phyloP scores from a whole-genome alignment of 1,284 basidiomycete genomes.

The Athelia psychrophila region DNA sequence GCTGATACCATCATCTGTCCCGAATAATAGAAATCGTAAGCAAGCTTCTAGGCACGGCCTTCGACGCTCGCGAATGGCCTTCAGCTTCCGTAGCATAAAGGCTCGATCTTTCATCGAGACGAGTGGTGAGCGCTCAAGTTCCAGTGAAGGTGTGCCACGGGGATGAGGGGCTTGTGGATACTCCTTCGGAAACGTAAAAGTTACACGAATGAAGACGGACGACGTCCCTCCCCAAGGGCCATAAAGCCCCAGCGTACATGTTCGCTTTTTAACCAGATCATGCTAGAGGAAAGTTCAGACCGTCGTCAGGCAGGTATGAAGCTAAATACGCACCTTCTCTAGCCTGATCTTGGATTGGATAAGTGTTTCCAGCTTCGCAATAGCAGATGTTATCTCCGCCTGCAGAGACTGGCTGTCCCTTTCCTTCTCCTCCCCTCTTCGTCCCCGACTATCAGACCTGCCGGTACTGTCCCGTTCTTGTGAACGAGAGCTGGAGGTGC shows the following conservation, averaged over 20 bases:
- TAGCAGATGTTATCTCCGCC: slow-evolving; percentile 81
- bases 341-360: slow-evolving; percentile 74
- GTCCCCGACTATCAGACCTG: slow-evolving; percentile 43
- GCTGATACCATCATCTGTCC: slow-evolving; percentile 43
- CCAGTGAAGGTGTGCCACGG: slow-evolving; percentile 71
- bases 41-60: slow-evolving; percentile 83
- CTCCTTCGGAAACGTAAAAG: slow-evolving; percentile 83
- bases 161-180: slow-evolving; percentile 70
- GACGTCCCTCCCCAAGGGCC: slow-evolving; percentile 88
- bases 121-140: slow-evolving; percentile 80
- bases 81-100: slow-evolving; percentile 73
- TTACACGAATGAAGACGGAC: slow-evolving; percentile 83
- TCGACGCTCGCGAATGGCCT: slow-evolving; percentile 64
- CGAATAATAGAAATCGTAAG: slow-evolving; percentile 73
- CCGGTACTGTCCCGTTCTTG: slow-evolving; percentile 13
- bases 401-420: slow-evolving; percentile 60
- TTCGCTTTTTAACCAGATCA: slow-evolving; percentile 77
- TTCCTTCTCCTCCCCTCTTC: slow-evolving; percentile 34
- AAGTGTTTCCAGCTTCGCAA: slow-evolving; percentile 51
- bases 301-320: slow-evolving; percentile 2
- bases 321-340: slow-evolving; percentile 63
- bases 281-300: slow-evolving; percentile 44
- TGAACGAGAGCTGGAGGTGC: slow-evolving; percentile 29
- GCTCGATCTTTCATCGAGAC: slow-evolving; percentile 76
- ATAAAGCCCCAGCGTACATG: slow-evolving; percentile 83